phyloP scores from a whole-genome alignment of 108 stramenopile genomes.

The Nitzschia inconspicua region DNA sequence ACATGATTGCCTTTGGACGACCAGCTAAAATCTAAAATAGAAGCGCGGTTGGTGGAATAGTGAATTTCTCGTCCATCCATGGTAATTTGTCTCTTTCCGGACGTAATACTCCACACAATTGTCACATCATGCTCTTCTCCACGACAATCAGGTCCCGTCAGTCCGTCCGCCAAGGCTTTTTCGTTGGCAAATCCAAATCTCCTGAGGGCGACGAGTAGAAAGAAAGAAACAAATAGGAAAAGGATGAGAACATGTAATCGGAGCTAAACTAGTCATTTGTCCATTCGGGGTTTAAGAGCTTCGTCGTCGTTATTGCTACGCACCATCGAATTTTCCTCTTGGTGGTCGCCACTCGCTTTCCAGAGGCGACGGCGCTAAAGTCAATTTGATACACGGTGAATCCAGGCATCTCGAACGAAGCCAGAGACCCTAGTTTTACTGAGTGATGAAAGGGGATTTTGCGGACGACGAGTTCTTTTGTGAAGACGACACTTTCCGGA shows the following conservation, averaged over 20 bases:
- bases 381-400: slow-evolving; percentile 85
- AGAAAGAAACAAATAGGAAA: neutral
- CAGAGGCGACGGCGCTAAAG: slow-evolving; percentile 81
- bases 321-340: slow-evolving; percentile 87
- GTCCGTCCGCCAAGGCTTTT: slow-evolving; percentile 74
- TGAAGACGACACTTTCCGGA: too few species aligned
- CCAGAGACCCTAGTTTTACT: too few species aligned
- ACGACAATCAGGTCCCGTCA: slow-evolving; percentile 83
- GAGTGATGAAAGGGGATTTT: too few species aligned
- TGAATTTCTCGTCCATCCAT: slow-evolving; percentile 82
- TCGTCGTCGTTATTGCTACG: slow-evolving; percentile 14
- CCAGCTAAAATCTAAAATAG: slow-evolving; percentile 84
- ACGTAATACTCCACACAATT: slow-evolving; percentile 82
- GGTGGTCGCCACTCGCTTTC: slow-evolving; percentile 82
- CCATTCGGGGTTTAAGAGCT: neutral
- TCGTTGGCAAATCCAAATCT: slow-evolving; percentile 88
- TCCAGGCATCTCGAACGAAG: too few species aligned
- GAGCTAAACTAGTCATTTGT: neutral
- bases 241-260: neutral
- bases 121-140: slow-evolving; percentile 92
- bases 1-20: slow-evolving; percentile 87
- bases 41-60: slow-evolving; percentile 55
- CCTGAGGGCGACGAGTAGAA: slow-evolving; percentile 30
- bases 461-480: too few species aligned
- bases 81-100: slow-evolving; percentile 76